Evolutionary conservation across 2,329 filamentous ascomycete genomes (phyloP).

Genomic region (Lasiodiplodia sp.): DNA sequence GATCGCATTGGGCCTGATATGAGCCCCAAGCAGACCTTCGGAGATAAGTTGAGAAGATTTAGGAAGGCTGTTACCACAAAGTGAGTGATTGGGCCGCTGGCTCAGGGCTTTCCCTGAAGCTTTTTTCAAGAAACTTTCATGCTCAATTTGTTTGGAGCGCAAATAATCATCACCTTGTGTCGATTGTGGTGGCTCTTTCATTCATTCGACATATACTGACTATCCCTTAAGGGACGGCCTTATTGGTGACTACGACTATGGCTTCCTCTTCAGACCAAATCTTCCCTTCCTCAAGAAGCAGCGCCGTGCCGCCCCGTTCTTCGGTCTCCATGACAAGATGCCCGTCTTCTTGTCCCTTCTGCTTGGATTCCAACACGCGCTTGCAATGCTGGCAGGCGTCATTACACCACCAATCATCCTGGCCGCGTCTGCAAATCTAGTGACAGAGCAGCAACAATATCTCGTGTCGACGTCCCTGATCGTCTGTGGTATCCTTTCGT

Average conservation of each 20-base stretch:
- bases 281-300: constrained; percentile 79
- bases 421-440: constrained; percentile 67
- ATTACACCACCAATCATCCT: constrained; percentile 83
- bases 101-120: no score
- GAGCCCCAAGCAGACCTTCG: constrained; percentile 29
- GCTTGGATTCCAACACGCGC: constrained; percentile 79
- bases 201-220: constrained; percentile 30
- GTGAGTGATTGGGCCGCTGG: constrained; percentile 38
- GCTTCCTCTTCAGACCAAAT: constrained; percentile 80
- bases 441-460: constrained; percentile 70
- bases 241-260: constrained; percentile 89
- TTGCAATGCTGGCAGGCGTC: constrained; percentile 73
- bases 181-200: neutral
- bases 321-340: constrained; percentile 81
- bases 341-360: constrained; percentile 76
- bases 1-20: constrained; percentile 53
- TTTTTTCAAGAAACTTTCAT: neutral
- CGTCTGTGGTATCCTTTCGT: constrained; percentile 76
- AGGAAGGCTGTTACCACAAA: constrained; percentile 58
- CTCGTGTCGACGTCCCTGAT: constrained; percentile 81
- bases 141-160: neutral
- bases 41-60: constrained; percentile 50
- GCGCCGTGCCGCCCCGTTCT: constrained; percentile 73
- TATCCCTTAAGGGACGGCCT: constrained; percentile 67
- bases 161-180: neutral